A percentile compares a stretch with the other conserved stretches of the same genome.
phyloP scores from a whole-genome alignment of 495 filamentous ascomycete genomes.

The Hypoxylon cercidicola region DNA sequence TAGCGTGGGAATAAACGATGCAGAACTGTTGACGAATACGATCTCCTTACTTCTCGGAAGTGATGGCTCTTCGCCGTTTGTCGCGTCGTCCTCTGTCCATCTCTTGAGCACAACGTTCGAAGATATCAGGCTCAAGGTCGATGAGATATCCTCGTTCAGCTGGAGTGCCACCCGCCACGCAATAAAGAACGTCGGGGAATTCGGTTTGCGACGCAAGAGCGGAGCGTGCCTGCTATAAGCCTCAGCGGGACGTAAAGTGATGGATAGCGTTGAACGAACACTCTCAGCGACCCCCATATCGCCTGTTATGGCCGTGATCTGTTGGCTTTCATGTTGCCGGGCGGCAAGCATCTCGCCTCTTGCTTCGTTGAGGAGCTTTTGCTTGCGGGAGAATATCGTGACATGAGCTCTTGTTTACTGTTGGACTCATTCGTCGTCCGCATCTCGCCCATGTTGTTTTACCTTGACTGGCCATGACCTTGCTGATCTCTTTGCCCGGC shows the following conservation, averaged over 20 bases:
- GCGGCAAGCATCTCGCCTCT: conserved; percentile 23
- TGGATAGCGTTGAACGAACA: not conserved
- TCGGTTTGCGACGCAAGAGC: not conserved
- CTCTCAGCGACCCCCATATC: not conserved
- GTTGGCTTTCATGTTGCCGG: conserved; percentile 11
- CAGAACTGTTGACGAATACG: conserved; percentile 45
- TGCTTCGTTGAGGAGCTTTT: conserved; percentile 16
- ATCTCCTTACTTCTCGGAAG: conserved; percentile 30
- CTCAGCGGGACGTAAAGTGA: not conserved
- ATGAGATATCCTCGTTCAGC: conserved; percentile 44
- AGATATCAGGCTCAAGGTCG: conserved; percentile 36
- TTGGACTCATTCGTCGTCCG: too few relatives aligned
- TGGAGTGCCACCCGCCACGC: conserved; percentile 45
- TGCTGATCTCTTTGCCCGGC: too few relatives aligned
- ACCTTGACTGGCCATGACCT: too few relatives aligned
- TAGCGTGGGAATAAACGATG: conserved; percentile 45
- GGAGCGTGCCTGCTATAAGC: not conserved
- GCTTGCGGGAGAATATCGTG: conserved; percentile 22
- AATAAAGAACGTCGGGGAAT: conserved; percentile 40
- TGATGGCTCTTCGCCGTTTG: conserved; percentile 17
- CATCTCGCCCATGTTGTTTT: too few relatives aligned
- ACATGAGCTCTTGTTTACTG: conserved; percentile 40
- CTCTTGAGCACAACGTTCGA: conserved; percentile 39
- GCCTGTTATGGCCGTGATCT: not conserved
- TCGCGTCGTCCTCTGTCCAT: conserved; percentile 22